Base-by-base conservation (phyloP, 441 rosid genomes). In the Pelargonium exstipulatum region DNA sequence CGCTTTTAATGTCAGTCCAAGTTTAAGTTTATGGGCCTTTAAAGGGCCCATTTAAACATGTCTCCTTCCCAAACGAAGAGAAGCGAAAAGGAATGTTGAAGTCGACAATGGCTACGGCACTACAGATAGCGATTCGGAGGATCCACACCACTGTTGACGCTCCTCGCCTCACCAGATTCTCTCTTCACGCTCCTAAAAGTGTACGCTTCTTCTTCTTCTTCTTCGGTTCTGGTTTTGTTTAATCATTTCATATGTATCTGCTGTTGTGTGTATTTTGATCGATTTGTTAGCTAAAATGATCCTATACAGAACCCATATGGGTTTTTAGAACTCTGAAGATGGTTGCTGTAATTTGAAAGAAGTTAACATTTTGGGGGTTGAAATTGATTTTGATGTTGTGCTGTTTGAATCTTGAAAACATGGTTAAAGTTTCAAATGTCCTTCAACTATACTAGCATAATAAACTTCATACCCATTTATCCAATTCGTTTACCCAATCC, bases 81-180 rank as follows among this genome's bases (percentile, higher is more conserved):
- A 14, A 3, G 55, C 55, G 55, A 49, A 14, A 49, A 13, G 55
- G 55, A 13, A 49, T n/a, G 55, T 49, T 49, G 6, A 32, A 0
- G 37, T 32, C 37, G 37, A 32, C 37, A 32, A 32, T 32, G 55
- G 55, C 55, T 12, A 49, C 43, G 48, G 66, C 74, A 67, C 43
- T 79, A 64, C 79, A 73, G 75, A 84, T 83, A 79, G 61, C 81
- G 2, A 66, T 83, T 62, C 84, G 83, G 67, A 73, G 83, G 79
- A 40, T 91, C 69, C 89, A 86, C 14, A 78, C 85, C 0, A 48
- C 69, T 37, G 62, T 65, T 2, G 84, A 71, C 26, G 75, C 77
- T 67, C 90, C 96, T 0, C 84, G 82, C 73, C 89, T 94, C 74
- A 79, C 84, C 42, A 81, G 81, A 69, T 86, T 94, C 82, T 83